Evolutionary conservation across 139 green algal genomes (phyloP), one percentile per base, ranked within the genome.

Genomic region (Pycnococcus provasolii): DNA sequence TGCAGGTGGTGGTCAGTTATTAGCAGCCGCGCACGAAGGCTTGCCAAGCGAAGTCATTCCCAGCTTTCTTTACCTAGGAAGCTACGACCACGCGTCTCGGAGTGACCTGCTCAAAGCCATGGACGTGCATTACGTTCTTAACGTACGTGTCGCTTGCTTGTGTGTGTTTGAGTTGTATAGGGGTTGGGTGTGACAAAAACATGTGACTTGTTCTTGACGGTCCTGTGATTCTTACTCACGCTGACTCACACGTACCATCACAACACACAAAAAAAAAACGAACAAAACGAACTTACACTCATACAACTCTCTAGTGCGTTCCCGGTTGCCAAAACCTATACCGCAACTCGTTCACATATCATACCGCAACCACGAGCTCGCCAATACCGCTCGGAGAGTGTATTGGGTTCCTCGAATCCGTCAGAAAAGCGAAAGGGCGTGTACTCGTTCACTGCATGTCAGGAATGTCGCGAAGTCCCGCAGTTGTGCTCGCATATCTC

Each of bases 261-360:
- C 83, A 26, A 26, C 26, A 26, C 26, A 26, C 26, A 26, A 26
- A 26, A 26, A 26, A 26, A 26, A 26, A 26, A 26, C 26, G 26
- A 26, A 26, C 26, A 26, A 26, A 26, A 26, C 26, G 26, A 26
- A 26, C 26, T 26, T 26, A 26, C 26, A 26, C 26, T 26, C 26
- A 26, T 26, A 26, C 26, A 26, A 26, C 26, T 26, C 26, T 26
- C 26, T 26, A 95, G 89, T 89, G 80, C 3, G 90, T 96, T 42
- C 88, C 89, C 26, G 77, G 65, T 11, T 90, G 83, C 69, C 85
- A 85, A 9, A 75, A 80, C 1, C 72, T 96, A n/a, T 96, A 89
- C 80, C 87, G 80, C 7, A 96, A 94, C 79, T 91, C 85, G 1
- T 96, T 96, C 66, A 83, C 60, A 0, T 96, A 96, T 74, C 76